phyloP scores from a whole-genome alignment of 805 yeast species.

The Naumovozyma baii region DNA sequence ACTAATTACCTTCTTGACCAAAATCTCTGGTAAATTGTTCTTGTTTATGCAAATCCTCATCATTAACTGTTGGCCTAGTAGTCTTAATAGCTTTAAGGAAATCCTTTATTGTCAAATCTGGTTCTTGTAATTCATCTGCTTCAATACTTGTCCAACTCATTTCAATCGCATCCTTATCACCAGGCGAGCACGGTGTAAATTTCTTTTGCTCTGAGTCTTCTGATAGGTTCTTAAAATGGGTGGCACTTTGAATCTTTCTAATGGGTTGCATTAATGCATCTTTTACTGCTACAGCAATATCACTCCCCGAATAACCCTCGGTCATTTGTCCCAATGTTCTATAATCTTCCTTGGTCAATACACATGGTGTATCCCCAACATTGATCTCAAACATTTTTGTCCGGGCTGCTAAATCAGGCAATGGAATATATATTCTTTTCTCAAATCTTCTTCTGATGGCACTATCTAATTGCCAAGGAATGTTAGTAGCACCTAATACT shows the following conservation, averaged over 20 bases:
- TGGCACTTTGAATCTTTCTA: slow-evolving; percentile 88
- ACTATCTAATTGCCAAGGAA: slow-evolving; percentile 97
- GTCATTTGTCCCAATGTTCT: slow-evolving; percentile 82
- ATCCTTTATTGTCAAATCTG: slow-evolving; percentile 81
- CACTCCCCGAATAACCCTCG: slow-evolving; percentile 96
- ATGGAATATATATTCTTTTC: slow-evolving; percentile 84
- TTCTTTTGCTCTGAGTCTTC: slow-evolving; percentile 34
- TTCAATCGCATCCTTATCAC: slow-evolving; percentile 77
- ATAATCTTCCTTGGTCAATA: slow-evolving; percentile 61
- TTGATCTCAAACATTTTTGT: slow-evolving; percentile 89
- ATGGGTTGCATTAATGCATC: slow-evolving; percentile 98
- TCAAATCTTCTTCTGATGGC: slow-evolving; percentile 96
- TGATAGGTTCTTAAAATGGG: slow-evolving; percentile 70
- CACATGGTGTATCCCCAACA: slow-evolving; percentile 83
- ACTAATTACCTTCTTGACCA: slow-evolving; percentile 81
- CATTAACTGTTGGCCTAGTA: slow-evolving; percentile 92
- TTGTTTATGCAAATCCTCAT: slow-evolving; percentile 70
- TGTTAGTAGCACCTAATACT: slow-evolving; percentile 94
- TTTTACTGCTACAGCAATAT: slow-evolving; percentile 89
- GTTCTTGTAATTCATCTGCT: slow-evolving; percentile 83
- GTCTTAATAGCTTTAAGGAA: slow-evolving; percentile 85
- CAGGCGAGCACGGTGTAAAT: slow-evolving; percentile 93
- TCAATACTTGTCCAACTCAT: slow-evolving; percentile 90
- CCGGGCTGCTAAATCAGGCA: slow-evolving; percentile 91
- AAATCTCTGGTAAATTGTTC: slow-evolving; percentile 85